Evolutionary conservation across 116 monocot species (phyloP), one percentile per base, ranked within the genome.

Genomic region (Phalaenopsis hybrid): DNA sequence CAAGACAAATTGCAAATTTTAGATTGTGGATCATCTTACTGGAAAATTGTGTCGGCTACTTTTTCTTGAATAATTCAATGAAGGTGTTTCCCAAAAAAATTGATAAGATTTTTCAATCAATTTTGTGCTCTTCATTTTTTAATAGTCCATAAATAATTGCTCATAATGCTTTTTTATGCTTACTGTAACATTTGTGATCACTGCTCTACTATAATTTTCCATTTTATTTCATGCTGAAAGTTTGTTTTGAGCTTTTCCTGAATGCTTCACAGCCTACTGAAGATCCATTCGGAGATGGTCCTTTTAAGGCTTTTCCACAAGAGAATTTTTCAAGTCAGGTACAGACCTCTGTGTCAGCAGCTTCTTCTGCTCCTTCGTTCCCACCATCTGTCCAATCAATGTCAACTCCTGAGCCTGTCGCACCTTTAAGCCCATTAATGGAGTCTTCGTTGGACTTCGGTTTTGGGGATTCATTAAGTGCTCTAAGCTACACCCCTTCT

Each of bases 211-310:
- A 41, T 4, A 34, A 13, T 72, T 33, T 34, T 33, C 41, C 67
- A 67, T 67, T 67, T 28, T 67, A 8, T 10, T 67, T 67, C 28
- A 8, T 67, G 21, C 16, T 55, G 55, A 55, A 16, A 16, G 15
- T 55, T 55, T 55, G 55, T 55, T 55, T 41, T 55, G 55, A 16
- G 13, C 55, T 55, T 55, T 55, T 55, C 15, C 17, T 17, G 55
- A 55, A 55, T 67, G 41, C 41, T 45, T 75, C 44, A 61, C 93
- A 98, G 95, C 79, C 85, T 79, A 76, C 45, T 50, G 82, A 86
- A 81, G 82, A 99, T 88, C 95, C 93, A 69, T 99, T 95, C 85
- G 99, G 92, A 48, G 93, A 90, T 72, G 11, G 87, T 79, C 92
- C 93, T 78, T 99, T 99, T 82, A 92, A 81, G 72, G 95, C 91